Conservation (phyloP, 139 green algal genomes). For the Coccomyxa sp. region DNA sequence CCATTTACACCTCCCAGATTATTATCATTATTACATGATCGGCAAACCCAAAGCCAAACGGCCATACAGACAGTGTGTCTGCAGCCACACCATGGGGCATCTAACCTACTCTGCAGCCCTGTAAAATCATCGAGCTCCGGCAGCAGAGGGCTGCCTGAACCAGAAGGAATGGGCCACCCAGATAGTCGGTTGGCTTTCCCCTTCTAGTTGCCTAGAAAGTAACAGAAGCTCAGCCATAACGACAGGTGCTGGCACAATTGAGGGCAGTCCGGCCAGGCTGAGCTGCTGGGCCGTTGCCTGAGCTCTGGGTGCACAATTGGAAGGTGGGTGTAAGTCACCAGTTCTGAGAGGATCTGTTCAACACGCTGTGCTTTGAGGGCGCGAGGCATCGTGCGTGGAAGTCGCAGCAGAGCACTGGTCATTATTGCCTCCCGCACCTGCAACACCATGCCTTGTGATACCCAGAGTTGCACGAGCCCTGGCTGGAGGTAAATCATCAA, state of each 20-base stretch:
- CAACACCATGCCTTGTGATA: neutral
- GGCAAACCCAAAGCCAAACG: neutral
- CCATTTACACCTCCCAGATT: too few relatives aligned
- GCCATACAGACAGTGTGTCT: neutral
- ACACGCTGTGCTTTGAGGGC: conserved; percentile 43
- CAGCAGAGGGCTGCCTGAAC: too few relatives aligned
- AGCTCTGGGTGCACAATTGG: neutral
- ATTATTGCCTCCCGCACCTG: conserved; percentile 52
- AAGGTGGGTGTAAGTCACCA: conserved; percentile 32
- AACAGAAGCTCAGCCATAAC: neutral
- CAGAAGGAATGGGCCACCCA: too few relatives aligned
- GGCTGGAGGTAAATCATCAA: neutral
- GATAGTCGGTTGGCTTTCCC: too few relatives aligned
- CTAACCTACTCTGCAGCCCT: neutral
- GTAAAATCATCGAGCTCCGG: neutral
- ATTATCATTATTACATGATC: too few relatives aligned
- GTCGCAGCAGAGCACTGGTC: conserved; percentile 54
- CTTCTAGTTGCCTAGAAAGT: too few relatives aligned
- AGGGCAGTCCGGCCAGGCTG: neutral
- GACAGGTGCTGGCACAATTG: neutral
- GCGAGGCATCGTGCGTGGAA: conserved; percentile 36
- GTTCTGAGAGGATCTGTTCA: conserved; percentile 49
- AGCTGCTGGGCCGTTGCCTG: neutral
- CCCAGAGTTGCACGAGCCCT: neutral
- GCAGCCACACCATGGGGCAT: neutral